phyloP scores from a whole-genome alignment of 179 eudicot species.

The Nepenthes alata region DNA sequence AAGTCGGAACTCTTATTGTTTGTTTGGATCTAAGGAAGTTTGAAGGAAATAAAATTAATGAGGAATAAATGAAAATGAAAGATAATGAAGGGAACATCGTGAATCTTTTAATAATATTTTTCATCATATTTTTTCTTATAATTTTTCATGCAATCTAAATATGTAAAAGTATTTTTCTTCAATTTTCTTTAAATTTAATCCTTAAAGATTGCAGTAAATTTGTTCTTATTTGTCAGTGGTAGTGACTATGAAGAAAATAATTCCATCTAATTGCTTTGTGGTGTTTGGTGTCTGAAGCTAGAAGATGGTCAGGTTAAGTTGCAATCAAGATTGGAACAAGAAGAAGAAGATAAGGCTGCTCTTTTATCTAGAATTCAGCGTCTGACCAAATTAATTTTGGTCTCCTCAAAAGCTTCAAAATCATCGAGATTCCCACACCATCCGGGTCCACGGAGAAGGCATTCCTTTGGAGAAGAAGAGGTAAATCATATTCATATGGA shows the following conservation, averaged over 20 bases:
- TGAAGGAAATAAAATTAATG: too few species aligned
- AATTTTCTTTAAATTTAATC: too few species aligned
- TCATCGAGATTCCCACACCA: constrained; percentile 69
- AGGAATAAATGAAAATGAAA: too few species aligned
- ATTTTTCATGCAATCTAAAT: too few species aligned
- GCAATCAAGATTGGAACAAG: constrained; percentile 95
- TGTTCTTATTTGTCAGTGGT: too few species aligned
- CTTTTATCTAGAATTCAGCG: constrained; percentile 89
- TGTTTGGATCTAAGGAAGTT: too few species aligned
- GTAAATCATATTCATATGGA: constrained; percentile 14
- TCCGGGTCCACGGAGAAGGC: constrained; percentile 74
- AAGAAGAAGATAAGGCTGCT: constrained; percentile 97
- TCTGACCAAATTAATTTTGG: constrained; percentile 84
- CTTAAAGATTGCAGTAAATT: too few species aligned
- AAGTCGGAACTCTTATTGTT: too few species aligned
- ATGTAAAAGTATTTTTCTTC: too few species aligned
- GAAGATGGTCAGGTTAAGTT: constrained; percentile 95
- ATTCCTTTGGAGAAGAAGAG: constrained; percentile 99
- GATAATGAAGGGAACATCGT: too few species aligned
- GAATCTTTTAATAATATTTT: too few species aligned
- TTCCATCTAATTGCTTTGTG: constrained; percentile 6
- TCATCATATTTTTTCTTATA: too few species aligned
- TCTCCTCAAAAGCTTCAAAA: constrained; percentile 77
- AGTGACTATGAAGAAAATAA: neutral
- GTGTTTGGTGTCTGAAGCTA: constrained; percentile 42